Conservation (phyloP, 371 early-diverging fungal species). For the Mucor circinelloides region DNA sequence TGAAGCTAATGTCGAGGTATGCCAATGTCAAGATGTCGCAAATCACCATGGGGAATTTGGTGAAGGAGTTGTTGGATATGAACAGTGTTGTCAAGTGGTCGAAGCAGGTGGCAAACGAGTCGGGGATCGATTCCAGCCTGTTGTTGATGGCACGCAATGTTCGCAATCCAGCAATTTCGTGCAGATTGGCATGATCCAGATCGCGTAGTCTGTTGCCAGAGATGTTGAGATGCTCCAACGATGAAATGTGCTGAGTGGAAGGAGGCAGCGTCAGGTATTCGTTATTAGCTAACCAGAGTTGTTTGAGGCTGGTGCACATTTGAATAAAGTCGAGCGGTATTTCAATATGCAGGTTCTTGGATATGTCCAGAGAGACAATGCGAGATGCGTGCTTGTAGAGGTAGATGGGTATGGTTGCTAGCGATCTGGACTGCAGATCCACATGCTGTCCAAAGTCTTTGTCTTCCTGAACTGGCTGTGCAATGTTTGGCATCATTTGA, state of each 20-base stretch:
- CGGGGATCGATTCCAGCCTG: slow-evolving; percentile 67
- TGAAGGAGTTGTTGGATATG: slow-evolving; percentile 81
- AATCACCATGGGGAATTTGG: slow-evolving; percentile 45
- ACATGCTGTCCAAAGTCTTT: slow-evolving; percentile 55
- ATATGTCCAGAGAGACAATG: slow-evolving; percentile 73
- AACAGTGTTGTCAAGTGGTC: slow-evolving; percentile 63
- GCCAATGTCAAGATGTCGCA: slow-evolving; percentile 60
- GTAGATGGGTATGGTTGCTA: slow-evolving; percentile 79
- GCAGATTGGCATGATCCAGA: slow-evolving; percentile 67
- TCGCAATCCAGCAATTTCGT: slow-evolving; percentile 59
- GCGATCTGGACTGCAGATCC: slow-evolving; percentile 66
- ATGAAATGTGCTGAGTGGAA: slow-evolving; percentile 59
- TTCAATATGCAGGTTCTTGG: slow-evolving; percentile 73
- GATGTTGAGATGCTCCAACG: slow-evolving; percentile 73
- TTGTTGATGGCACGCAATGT: slow-evolving; percentile 79
- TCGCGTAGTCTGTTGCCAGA: slow-evolving; percentile 78
- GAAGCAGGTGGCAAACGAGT: slow-evolving; percentile 58
- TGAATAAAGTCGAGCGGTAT: slow-evolving; percentile 80
- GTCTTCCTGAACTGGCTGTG: slow-evolving; percentile 47
- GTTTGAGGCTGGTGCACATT: slow-evolving; percentile 64
- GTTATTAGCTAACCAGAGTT: slow-evolving; percentile 72
- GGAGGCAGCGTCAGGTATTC: slow-evolving; percentile 65
- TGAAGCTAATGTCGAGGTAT: slow-evolving; percentile 83
- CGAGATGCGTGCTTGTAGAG: slow-evolving; percentile 67
- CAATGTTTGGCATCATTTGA: slow-evolving; percentile 69